Evolutionary conservation across 1,139 yeast genomes (phyloP).

Genomic region (Scheffersomyces titani): DNA sequence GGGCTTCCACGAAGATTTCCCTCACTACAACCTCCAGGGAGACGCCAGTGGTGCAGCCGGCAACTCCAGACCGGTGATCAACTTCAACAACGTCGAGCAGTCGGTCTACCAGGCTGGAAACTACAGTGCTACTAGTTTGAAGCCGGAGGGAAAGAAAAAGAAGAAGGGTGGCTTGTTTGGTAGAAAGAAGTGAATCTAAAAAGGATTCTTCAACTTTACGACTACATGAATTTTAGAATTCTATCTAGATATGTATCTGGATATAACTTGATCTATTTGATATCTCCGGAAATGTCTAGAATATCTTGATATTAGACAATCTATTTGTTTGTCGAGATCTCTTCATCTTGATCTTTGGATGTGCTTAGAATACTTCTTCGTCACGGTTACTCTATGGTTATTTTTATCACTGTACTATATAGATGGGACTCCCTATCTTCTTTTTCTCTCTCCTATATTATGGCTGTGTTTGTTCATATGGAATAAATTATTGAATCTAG

Average conservation of each 20-base stretch:
- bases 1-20: conserved; percentile 58
- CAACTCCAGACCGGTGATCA: conserved; percentile 33
- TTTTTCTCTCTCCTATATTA: neutral
- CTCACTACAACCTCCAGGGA: conserved; percentile 31
- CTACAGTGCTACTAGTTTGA: conserved; percentile 44
- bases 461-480: neutral
- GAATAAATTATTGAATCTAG: neutral
- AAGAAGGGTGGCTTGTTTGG: conserved; percentile 78
- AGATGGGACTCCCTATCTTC: neutral
- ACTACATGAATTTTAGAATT: neutral
- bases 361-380: neutral
- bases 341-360: neutral
- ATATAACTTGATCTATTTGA: neutral
- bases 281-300: neutral
- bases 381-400: neutral
- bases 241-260: neutral
- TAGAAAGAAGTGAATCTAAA: conserved; percentile 39
- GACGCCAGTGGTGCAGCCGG: conserved; percentile 16
- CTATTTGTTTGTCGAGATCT: no score
- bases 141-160: conserved; percentile 31
- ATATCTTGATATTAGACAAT: neutral
- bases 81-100: conserved; percentile 47
- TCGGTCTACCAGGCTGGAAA: conserved; percentile 66
- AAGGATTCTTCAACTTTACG: no score
- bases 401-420: neutral